Evolutionary conservation across 225 moss, liverwort and hornwort species (phyloP).

Genomic region (Ulota crispa): DNA sequence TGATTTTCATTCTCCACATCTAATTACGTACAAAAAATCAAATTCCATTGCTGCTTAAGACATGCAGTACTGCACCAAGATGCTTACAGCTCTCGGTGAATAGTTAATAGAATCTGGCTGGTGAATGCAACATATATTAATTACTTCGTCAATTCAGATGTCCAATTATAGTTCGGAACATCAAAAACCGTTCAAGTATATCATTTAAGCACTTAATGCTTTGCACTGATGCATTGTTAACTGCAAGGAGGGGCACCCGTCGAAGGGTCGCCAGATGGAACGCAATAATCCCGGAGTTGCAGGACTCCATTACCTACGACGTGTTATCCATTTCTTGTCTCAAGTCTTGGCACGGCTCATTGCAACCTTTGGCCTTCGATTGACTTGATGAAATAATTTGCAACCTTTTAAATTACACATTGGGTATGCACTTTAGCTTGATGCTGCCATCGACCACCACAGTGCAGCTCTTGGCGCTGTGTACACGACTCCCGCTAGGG

Average conservation of each 20-base stretch:
- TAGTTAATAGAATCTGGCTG: background rate
- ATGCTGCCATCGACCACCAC: background rate
- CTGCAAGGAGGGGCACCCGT: background rate
- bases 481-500: background rate
- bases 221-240: background rate
- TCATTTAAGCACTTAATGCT: background rate
- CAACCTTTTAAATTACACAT: no score
- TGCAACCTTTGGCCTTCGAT: background rate
- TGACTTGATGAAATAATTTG: background rate
- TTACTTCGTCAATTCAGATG: background rate
- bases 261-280: background rate
- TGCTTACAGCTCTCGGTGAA: background rate
- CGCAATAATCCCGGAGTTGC: background rate
- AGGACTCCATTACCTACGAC: background rate
- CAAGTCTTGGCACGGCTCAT: background rate
- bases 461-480: background rate
- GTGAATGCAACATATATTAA: background rate
- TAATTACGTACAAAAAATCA: background rate
- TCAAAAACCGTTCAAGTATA: background rate
- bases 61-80: background rate
- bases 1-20: background rate
- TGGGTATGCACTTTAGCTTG: background rate
- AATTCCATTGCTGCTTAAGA: background rate
- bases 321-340: background rate
- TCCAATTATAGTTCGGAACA: background rate